Base-by-base conservation (phyloP, 164 flowering plant genomes). In the Magnolia kwangsiensis region DNA sequence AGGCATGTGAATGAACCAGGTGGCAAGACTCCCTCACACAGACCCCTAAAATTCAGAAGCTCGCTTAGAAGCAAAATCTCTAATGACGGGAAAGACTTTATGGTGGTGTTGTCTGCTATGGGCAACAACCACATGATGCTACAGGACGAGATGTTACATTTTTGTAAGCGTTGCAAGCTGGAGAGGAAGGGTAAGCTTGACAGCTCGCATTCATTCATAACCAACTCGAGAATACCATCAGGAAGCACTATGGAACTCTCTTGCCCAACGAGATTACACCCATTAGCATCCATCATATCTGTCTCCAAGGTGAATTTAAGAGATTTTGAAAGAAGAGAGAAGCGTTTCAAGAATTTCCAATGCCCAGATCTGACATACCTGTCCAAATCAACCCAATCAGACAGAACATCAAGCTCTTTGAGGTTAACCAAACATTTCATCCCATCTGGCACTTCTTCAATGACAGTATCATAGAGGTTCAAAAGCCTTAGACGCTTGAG, bases 381-480 rank as follows among this genome's bases (percentile, higher is more conserved):
- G 5, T 37, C 45, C 29, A n/a, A 29, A 55, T 69, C 50, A 1
- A 45, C 21, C 2, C 78, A 77, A 2, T 61, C 5, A 21, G 70
- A 59, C 4, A 81, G 63, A 51, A 71, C 73, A 63, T 19, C 4
- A 45, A 81, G 63, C 20, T 50, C 55, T 50, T 74, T 78, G 18
- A 81, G 73, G 19, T 72, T 78, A 11, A 65, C 37, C 76, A 76
- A 50, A 2, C 7, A 31, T 20, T 74, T 77, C 11, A 76, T 73
- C 0, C 71, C 82, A 4, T 63, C 11, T 0, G 77, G 79, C 21
- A 74, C 14, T 8, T 76, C 66, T 31, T 55, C n/a, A 3, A 80
- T 66, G 5, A 2, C 14, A n/a, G 71, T 59, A 16, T 37, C 16
- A 8, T 16, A 5, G n/a, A 80, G 72, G n/a, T 77, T 75, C 63